Conservation (phyloP, 2,329 filamentous ascomycete species). For the Fusarium incarnatum region DNA sequence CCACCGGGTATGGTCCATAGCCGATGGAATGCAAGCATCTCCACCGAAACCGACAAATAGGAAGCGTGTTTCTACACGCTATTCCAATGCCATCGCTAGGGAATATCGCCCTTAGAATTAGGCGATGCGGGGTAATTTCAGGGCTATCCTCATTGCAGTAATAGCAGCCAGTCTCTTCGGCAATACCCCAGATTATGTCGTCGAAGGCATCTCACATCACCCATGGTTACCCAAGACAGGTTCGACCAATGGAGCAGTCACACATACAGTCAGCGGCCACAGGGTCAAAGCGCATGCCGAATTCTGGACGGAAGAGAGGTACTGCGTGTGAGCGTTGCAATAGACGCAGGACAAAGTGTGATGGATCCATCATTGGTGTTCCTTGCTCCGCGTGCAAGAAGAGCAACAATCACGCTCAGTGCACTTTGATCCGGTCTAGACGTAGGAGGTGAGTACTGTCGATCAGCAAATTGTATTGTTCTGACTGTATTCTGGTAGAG, state of each 20-base stretch:
- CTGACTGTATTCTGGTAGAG: background rate
- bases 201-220: background rate
- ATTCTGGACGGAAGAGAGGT: background rate
- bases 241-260: background rate
- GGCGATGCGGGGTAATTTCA: background rate
- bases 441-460: background rate
- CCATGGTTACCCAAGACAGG: background rate
- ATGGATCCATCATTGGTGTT: background rate
- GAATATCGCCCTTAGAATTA: background rate
- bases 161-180: background rate
- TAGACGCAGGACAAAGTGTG: constrained; percentile 8
- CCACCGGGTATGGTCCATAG: constrained; percentile 16
- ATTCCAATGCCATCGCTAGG: background rate
- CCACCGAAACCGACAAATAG: background rate
- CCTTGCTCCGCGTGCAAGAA: background rate
- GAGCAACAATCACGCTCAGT: constrained; percentile 2
- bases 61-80: background rate
- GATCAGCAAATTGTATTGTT: too few relatives aligned
- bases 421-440: background rate
- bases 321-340: background rate
- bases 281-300: rapidly evolving
- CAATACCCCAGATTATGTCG: background rate
- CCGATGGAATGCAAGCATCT: background rate
- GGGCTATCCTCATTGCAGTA: background rate
- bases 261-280: rapidly evolving